Evolutionary conservation across 306 rosid species (phyloP).

Genomic region (Prosopis cineraria): DNA sequence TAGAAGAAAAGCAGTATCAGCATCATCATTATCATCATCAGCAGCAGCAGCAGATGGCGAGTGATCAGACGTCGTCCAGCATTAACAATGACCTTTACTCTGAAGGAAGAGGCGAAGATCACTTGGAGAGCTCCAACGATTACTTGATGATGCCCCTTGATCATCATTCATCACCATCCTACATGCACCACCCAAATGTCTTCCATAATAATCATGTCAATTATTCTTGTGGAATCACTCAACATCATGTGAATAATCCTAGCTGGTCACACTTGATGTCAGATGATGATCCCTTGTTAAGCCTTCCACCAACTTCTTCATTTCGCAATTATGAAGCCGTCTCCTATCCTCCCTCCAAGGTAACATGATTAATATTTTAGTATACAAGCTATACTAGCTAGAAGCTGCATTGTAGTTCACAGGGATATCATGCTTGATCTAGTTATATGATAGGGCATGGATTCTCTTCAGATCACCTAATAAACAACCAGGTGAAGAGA

Average conservation of each 20-base stretch:
- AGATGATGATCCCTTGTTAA: conserved; percentile 48
- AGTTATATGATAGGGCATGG: not conserved
- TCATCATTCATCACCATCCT: conserved; percentile 19
- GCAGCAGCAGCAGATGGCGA: conserved; percentile 39
- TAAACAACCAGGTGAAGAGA: not conserved
- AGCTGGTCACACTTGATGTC: conserved; percentile 49
- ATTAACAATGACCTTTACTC: conserved; percentile 62
- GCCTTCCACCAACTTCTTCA: conserved; percentile 41
- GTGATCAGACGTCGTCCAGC: conserved; percentile 63
- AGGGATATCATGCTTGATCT: no score
- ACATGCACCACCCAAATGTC: not conserved
- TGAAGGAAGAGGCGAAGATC: conserved; percentile 75
- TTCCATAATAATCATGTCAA: not conserved
- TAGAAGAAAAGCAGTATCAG: conserved; percentile 49
- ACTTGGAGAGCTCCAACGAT: conserved; percentile 57
- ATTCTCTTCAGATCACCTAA: not conserved
- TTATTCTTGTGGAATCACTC: conserved; percentile 1
- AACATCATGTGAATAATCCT: conserved; percentile 38
- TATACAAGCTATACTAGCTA: no score
- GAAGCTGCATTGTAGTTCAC: no score
- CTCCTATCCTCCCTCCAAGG: conserved; percentile 83
- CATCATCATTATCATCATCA: conserved; percentile 20
- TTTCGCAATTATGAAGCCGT: conserved; percentile 54
- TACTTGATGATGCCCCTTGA: conserved; percentile 52
- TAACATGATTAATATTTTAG: no score